Conservation (phyloP, 176 grass and related monocot genomes). For the Rhynchospora breviuscula region DNA sequence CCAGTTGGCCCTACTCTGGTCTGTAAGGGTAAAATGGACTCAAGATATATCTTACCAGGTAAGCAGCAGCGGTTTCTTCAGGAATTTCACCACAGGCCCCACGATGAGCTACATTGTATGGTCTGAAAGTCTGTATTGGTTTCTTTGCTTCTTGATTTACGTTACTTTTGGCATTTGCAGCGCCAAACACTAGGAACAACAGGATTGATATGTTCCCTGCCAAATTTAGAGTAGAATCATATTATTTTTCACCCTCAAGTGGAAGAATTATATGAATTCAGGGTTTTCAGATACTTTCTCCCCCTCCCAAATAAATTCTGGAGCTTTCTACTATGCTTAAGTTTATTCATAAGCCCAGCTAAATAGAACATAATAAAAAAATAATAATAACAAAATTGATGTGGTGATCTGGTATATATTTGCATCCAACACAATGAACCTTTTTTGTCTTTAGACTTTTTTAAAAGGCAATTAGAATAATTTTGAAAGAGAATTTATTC, state of each 20-base stretch:
- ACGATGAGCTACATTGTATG: constrained; percentile 58
- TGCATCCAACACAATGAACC: background rate
- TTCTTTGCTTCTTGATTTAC: constrained; percentile 35
- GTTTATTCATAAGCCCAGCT: background rate
- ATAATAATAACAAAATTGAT: background rate
- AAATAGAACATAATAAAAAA: background rate
- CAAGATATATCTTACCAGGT: constrained; percentile 27
- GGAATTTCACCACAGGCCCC: constrained; percentile 55
- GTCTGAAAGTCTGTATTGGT: constrained; percentile 47
- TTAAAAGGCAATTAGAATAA: background rate
- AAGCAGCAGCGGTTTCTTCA: constrained; percentile 42
- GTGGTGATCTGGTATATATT: background rate
- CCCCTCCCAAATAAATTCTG: too few species aligned
- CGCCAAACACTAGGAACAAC: constrained; percentile 28
- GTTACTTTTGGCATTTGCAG: constrained; percentile 22
- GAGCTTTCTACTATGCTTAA: too few species aligned
- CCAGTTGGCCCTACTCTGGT: background rate
- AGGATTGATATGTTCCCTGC: constrained; percentile 30
- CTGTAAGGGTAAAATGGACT: background rate
- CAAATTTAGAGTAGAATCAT: constrained; percentile 5
- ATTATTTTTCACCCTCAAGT: too few species aligned
- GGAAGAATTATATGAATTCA: too few species aligned
- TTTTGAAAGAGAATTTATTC: background rate
- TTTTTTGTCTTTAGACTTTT: background rate
- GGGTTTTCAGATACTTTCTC: too few species aligned